These are phyloP conservation scores for Lathyrus tuberosus DNA, from an alignment of 306 rosid genomes.

Conservation along the genomic window DNA sequence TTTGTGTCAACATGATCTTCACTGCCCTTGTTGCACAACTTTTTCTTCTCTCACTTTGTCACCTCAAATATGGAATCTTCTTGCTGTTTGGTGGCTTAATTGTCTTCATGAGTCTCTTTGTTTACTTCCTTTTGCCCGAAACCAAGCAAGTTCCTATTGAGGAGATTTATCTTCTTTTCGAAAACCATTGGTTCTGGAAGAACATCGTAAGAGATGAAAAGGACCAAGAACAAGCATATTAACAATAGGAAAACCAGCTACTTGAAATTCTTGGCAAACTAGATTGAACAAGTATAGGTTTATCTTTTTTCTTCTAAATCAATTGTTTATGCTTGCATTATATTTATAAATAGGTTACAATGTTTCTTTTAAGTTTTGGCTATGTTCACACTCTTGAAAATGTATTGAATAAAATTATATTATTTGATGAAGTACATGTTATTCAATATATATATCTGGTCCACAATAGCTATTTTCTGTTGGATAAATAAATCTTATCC, in stretches of 20 bases:
- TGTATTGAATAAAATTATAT: neutral
- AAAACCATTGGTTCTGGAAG: slow-evolving; percentile 91
- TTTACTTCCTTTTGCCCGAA: slow-evolving; percentile 88
- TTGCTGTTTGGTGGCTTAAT: slow-evolving; percentile 76
- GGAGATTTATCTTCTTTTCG: slow-evolving; percentile 82
- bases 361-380: slow-evolving; percentile 4
- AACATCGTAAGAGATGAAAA: slow-evolving; percentile 44
- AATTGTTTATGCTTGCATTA: slow-evolving; percentile 25
- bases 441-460: neutral
- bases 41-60: slow-evolving; percentile 80
- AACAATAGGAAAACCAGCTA: slow-evolving; percentile 41
- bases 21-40: slow-evolving; percentile 91
- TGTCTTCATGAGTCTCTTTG: slow-evolving; percentile 69
- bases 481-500: neutral
- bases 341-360: neutral
- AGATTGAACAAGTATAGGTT: slow-evolving; percentile 32
- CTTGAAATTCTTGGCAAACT: slow-evolving; percentile 28
- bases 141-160: slow-evolving; percentile 95
- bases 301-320: neutral
- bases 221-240: slow-evolving; percentile 14
- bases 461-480: neutral
- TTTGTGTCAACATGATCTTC: slow-evolving; percentile 89
- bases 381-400: neutral
- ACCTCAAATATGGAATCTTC: slow-evolving; percentile 87
- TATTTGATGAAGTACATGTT: neutral